Conservation (phyloP, 345 rosid genomes). For the Euphorbia tirucalli region DNA sequence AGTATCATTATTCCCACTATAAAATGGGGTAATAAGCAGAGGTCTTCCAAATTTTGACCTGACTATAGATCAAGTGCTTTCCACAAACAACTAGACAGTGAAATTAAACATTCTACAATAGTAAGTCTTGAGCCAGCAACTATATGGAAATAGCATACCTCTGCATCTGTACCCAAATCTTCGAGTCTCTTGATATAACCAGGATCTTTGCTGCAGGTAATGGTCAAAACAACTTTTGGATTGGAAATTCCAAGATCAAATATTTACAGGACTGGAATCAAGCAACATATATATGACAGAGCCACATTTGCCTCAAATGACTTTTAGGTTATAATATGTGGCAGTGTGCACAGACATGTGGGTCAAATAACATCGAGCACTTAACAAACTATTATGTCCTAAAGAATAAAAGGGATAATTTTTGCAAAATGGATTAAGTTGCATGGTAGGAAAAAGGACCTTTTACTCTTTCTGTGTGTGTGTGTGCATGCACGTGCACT, state of each 20-base stretch:
- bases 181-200: constrained; percentile 58
- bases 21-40: no score
- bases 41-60: not conserved
- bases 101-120: not conserved
- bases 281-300: not conserved
- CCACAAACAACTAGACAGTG: not conserved
- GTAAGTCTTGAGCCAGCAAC: not conserved
- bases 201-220: constrained; percentile 78
- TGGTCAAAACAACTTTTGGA: constrained; percentile 13
- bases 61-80: not conserved
- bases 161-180: constrained; percentile 40
- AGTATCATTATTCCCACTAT: no score
- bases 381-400: not conserved
- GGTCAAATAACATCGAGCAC: not conserved
- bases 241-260: not conserved
- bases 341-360: not conserved
- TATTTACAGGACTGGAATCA: not conserved
- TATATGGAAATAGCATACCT: constrained; percentile 37
- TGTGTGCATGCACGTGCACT: no score
- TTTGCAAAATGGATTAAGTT: no score
- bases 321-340: not conserved
- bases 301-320: not conserved
- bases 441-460: no score
- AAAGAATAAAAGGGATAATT: no score
- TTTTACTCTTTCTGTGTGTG: no score